Evolutionary conservation across 2,329 filamentous ascomycete species (phyloP), one percentile per base, ranked within the genome.

Genomic region (Fusarium odoratissimum): DNA sequence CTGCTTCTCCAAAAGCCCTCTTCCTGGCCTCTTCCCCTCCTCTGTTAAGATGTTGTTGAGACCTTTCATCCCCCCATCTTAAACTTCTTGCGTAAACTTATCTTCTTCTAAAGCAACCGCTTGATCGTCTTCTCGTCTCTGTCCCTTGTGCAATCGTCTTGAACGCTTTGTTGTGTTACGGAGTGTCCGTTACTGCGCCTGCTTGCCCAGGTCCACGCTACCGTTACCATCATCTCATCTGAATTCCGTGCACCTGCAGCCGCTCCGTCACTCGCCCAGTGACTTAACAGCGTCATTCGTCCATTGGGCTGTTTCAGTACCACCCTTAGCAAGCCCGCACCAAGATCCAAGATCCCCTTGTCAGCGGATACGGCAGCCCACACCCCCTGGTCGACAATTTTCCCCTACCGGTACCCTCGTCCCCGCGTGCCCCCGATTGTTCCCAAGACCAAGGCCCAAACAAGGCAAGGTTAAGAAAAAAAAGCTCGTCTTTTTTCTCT

Each of bases 401-500:
- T 78, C 76, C 76, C 77, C 73, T 79, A 77, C 77, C 78, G 76
- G 72, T 77, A 76, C 78, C 77, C 76, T 80, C 73, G 78, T 78
- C 76, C 76, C 76, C 76, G 75, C 76, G 74, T 66, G 71, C 52
- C 74, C 73, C 76, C 76, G 76, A 78, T 77, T 78, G 76, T 78
- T 77, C 76, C 71, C 76, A 78, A 74, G 69, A 67, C 75, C 75
- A 78, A 77, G 75, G 74, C 77, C 77, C 66, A 79, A 78, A 78
- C 73, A 76, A 74, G 74, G 75, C 75, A 79, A 79, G 78, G 76
- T 75, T 75, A 74, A 78, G 68, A 74, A 79, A 79, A 82, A 80
- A 80, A 77, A 73, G 78, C 81, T 77, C 78, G 79, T 77, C 77
- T 77, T 78, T 79, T 78, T 78, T 75, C 74, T 67, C 69, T 74